A percentile compares a stretch with the other conserved stretches of the same genome.
These are phyloP conservation scores for Pugionium dolabratum DNA, from an alignment of 345 rosid genomes.

Conservation along the genomic window DNA sequence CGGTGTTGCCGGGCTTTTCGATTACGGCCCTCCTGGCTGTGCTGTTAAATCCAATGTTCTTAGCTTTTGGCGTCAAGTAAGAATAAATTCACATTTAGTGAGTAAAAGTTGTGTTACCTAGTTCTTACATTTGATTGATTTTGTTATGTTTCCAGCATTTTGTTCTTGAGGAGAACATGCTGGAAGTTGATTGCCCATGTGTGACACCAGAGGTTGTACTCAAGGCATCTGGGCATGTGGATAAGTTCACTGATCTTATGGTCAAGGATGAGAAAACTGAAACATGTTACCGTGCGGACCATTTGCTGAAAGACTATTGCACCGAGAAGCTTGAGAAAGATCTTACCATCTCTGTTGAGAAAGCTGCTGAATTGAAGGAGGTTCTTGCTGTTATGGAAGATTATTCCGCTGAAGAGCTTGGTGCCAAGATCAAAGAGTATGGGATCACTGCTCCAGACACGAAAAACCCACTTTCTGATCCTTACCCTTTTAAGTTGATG, in stretches of 20 bases:
- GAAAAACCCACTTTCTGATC: conserved; percentile 80
- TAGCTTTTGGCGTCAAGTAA: conserved; percentile 93
- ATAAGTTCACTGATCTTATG: conserved; percentile 97
- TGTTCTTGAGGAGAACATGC: conserved; percentile 88
- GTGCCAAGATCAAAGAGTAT: conserved; percentile 79
- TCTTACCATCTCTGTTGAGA: conserved; percentile 58
- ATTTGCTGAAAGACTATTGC: conserved; percentile 85
- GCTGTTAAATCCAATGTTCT: conserved; percentile 84
- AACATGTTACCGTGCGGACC: conserved; percentile 85
- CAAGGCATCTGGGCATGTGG: conserved; percentile 97
- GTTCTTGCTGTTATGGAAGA: conserved; percentile 85
- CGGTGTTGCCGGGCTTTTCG: conserved; percentile 92
- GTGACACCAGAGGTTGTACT: conserved; percentile 94
- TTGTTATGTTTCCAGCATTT: conserved; percentile 64
- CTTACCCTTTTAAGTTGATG: conserved; percentile 92
- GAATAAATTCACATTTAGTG: background rate
- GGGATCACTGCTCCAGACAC: conserved; percentile 86
- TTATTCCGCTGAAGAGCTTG: conserved; percentile 68
- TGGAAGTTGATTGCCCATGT: conserved; percentile 93
- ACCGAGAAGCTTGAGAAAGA: conserved; percentile 88
- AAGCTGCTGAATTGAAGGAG: conserved; percentile 81
- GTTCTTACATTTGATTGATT: conserved; percentile 4
- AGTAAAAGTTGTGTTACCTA: background rate
- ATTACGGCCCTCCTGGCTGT: conserved; percentile 93
- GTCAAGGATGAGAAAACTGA: conserved; percentile 91